Conservation (phyloP, 305 asterid genomes). For the Fraxinus albicans region DNA sequence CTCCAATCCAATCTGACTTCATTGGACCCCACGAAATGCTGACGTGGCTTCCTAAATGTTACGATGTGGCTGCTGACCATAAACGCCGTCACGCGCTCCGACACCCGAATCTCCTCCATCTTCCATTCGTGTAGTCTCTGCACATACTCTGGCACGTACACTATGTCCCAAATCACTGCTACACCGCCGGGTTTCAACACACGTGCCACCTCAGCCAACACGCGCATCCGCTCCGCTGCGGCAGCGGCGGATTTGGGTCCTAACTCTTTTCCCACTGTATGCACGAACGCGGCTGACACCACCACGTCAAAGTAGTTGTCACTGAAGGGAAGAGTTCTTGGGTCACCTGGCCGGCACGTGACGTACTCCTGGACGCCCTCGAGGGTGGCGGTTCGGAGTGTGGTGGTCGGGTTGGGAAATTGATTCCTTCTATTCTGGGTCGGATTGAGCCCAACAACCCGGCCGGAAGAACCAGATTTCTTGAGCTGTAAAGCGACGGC, state of each 20-base stretch:
- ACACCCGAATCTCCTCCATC: slow-evolving; percentile 88
- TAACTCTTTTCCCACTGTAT: slow-evolving; percentile 86
- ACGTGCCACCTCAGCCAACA: slow-evolving; percentile 76
- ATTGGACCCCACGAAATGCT: slow-evolving; percentile 62
- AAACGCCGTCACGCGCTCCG: slow-evolving; percentile 91
- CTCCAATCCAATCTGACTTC: slow-evolving; percentile 91
- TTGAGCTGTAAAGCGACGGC: slow-evolving; percentile 93
- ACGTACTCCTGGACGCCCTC: slow-evolving; percentile 97
- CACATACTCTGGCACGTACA: slow-evolving; percentile 82
- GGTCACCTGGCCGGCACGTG: slow-evolving; percentile 95
- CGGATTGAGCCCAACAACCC: slow-evolving; percentile 85
- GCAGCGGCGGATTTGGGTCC: slow-evolving; percentile 85
- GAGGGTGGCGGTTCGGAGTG: slow-evolving; percentile 70
- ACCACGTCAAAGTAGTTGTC: slow-evolving; percentile 92
- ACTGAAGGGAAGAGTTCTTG: slow-evolving; percentile 73
- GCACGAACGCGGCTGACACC: slow-evolving; percentile 88
- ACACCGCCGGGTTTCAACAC: slow-evolving; percentile 84
- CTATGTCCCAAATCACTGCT: slow-evolving; percentile 92
- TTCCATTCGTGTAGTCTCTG: slow-evolving; percentile 71
- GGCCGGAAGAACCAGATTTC: slow-evolving; percentile 87
- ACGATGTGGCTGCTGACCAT: slow-evolving; percentile 90
- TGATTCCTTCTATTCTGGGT: neutral
- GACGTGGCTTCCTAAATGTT: slow-evolving; percentile 81
- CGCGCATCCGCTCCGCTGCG: slow-evolving; percentile 87
- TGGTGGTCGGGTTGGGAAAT: slow-evolving; percentile 42